Percentiles rank a stretch among this genome's conserved stretches.
phyloP scores from a whole-genome alignment of 345 rosid genomes.

The Citrus cavaleriei region DNA sequence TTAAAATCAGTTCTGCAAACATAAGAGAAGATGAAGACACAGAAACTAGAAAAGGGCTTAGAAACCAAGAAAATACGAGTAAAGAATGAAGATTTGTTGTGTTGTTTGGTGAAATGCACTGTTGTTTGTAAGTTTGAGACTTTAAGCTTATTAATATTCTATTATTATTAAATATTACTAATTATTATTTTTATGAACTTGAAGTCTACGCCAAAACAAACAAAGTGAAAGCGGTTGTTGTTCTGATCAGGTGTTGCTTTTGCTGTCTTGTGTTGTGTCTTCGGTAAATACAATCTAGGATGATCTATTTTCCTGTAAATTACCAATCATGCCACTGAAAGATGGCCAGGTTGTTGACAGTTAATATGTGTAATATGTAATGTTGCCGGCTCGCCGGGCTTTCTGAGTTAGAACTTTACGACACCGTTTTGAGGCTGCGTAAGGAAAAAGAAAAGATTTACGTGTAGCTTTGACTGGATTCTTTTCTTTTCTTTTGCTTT shows the following conservation, averaged over 20 bases:
- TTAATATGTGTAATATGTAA: neutral
- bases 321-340: neutral
- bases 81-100: neutral
- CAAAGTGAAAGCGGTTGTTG: neutral
- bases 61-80: neutral
- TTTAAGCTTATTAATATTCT: neutral
- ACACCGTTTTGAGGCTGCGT: neutral
- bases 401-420: neutral
- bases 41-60: neutral
- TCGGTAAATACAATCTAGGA: neutral
- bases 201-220: neutral
- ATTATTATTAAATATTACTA: neutral
- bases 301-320: neutral
- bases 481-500: neutral
- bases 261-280: neutral
- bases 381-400: neutral
- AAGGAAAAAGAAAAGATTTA: neutral
- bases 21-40: neutral
- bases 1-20: neutral
- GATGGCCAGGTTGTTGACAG: neutral
- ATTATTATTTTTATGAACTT: neutral
- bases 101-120: conserved; percentile 5
- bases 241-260: neutral
- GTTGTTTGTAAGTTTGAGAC: neutral
- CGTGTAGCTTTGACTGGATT: neutral